Evolutionary conservation across 495 filamentous ascomycete species (phyloP), one percentile per base, ranked within the genome.

Genomic region (Collariella sp.): DNA sequence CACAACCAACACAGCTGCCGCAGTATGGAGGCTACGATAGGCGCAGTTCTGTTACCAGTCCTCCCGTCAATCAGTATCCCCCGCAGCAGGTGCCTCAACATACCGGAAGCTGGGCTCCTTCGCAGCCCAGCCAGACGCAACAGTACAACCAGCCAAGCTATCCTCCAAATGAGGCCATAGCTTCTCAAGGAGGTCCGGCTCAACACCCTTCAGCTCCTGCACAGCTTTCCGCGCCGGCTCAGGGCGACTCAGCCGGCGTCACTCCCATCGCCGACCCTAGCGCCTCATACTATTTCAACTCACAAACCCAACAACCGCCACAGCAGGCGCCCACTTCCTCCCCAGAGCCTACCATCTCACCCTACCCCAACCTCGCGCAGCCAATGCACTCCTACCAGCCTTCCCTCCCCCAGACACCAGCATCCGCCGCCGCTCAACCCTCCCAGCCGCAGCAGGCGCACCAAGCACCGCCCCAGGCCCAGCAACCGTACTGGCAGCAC

Each of bases 251-350:
- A 42, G 54, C 52, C 22, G 58, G 62, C 29, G 57, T 59, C 20
- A 65, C 70, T 6, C 67, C 74, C 6, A 66, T 69, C 3, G 58
- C 64, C 2, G 78, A 79, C 33, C 68, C 76, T 7, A 74, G 61
- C 52, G 72, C 72, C 7, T 66, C 72, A 3, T 79, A 72, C 46
- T 81, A 79, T 52, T 80, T 78, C 60, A 71, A 70, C 45, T 63
- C 57, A 18, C 50, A 65, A 26, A 58, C 58, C n/a, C 68, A 59
- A 12, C 62, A 57, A 31, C 66, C 69, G 26, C 65, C 61, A 23
- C 63, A 68, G 45, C 63, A 66, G 20, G 59, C 70, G 7, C 59
- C 67, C 16, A 56, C 62, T 16, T 67, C 65, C 5, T 52, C 66
- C 5, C 64, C 68, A 15, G 73, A 76, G 12, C 45, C 66, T 3